Percentiles rank a stretch among this genome's conserved stretches.
Conservation (phyloP, 2,329 filamentous ascomycete species). For the Aspergillus sp. region DNA sequence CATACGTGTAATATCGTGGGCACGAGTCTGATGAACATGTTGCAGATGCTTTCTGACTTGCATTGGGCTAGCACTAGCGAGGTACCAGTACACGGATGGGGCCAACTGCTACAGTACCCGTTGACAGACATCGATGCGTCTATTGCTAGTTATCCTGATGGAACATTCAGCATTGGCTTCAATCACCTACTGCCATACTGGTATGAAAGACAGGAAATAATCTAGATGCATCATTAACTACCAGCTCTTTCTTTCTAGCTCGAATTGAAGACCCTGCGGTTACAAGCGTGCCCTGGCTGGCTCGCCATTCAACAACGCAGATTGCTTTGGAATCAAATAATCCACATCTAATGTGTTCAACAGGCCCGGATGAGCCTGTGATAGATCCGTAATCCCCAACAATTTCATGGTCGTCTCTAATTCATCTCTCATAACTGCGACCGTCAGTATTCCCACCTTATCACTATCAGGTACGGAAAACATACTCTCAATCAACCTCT, state of each 20-base stretch:
- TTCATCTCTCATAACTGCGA: conserved; percentile 14
- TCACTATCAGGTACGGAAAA: conserved; percentile 10
- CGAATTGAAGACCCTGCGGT: neutral
- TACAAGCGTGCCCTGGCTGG: conserved; percentile 3
- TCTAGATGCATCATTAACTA: neutral
- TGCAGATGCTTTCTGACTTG: too few species aligned
- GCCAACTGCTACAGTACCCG: too few species aligned
- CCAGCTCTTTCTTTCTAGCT: neutral
- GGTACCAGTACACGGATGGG: too few species aligned
- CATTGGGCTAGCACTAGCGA: too few species aligned
- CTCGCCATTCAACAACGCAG: neutral
- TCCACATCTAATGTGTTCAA: conserved; percentile 15
- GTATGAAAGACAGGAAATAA: too few species aligned
- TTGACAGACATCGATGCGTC: too few species aligned
- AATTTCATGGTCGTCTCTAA: conserved; percentile 12
- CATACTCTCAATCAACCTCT: conserved; percentile 59
- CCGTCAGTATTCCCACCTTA: neutral
- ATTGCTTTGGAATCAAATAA: conserved; percentile 5
- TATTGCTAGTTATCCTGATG: too few species aligned
- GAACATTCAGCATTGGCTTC: too few species aligned
- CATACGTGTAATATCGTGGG: neutral
- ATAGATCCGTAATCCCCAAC: conserved; percentile 13
- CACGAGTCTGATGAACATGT: too few species aligned
- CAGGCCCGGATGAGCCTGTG: conserved; percentile 7
- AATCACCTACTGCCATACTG: neutral